These are phyloP conservation scores for Pythium volutum DNA, from an alignment of 352 stramenopile species.

Conservation along the genomic window DNA sequence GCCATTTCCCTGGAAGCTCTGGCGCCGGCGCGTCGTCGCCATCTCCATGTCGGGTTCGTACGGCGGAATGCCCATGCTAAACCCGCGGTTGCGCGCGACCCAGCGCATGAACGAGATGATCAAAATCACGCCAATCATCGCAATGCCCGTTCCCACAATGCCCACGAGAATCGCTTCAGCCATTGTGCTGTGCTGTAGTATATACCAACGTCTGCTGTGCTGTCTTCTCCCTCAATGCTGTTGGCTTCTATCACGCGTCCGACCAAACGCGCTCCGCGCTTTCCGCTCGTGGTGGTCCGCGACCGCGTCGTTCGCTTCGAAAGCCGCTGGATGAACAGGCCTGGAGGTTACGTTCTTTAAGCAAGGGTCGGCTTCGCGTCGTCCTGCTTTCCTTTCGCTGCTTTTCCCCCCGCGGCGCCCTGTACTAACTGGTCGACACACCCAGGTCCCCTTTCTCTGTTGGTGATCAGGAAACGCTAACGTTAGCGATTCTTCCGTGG, in stretches of 20 bases:
- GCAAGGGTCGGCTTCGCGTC: background rate
- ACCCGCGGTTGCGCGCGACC: conserved; percentile 18
- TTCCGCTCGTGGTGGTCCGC: background rate
- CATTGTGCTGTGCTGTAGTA: conserved; percentile 9
- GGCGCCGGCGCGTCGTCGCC: conserved; percentile 3
- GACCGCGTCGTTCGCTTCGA: background rate
- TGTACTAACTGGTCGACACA: no score
- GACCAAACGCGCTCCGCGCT: background rate
- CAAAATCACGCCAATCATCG: conserved; percentile 22
- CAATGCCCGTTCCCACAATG: conserved; percentile 25
- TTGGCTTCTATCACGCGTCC: background rate
- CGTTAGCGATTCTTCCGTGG: no score
- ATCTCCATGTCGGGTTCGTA: conserved; percentile 30
- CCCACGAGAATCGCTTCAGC: conserved; percentile 23
- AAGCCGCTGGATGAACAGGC: background rate
- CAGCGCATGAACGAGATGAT: conserved; percentile 28
- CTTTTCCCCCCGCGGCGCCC: no score
- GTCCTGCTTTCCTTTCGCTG: background rate
- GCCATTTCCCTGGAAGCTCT: conserved; percentile 15
- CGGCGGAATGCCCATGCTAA: conserved; percentile 24
- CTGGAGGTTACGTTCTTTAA: background rate
- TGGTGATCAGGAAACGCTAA: background rate
- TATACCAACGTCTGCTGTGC: background rate
- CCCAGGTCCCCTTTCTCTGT: no score
- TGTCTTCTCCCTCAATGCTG: no score